A percentile compares a stretch with the other conserved stretches of the same genome.
Evolutionary conservation across 179 eudicot species (phyloP).

Genomic region (Spergularia azorica): DNA sequence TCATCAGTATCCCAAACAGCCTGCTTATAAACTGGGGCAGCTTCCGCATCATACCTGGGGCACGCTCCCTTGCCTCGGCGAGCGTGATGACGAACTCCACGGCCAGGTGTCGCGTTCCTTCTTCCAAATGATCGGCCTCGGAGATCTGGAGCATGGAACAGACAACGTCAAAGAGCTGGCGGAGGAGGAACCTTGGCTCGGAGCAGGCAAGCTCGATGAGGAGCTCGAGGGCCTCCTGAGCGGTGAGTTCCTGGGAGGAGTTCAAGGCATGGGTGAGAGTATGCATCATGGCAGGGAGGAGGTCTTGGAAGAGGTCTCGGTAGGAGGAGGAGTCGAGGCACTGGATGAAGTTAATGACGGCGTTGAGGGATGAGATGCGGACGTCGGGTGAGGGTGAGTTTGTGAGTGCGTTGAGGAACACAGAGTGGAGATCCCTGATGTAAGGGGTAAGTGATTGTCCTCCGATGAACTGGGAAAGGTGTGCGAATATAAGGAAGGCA

Average conservation of each 20-base stretch:
- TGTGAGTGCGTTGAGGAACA: slow-evolving; percentile 57
- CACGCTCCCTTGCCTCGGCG: slow-evolving; percentile 91
- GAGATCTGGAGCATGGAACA: slow-evolving; percentile 94
- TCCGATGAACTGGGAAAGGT: slow-evolving; percentile 75
- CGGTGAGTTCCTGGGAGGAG: slow-evolving; percentile 74
- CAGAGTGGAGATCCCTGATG: slow-evolving; percentile 61
- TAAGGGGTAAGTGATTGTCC: slow-evolving; percentile 47
- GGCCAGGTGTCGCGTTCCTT: slow-evolving; percentile 84
- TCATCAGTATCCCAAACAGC: slow-evolving; percentile 73
- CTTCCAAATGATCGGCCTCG: slow-evolving; percentile 80
- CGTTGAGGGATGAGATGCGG: slow-evolving; percentile 2
- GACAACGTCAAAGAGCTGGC: slow-evolving; percentile 87
- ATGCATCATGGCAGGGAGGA: slow-evolving; percentile 83
- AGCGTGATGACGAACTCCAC: slow-evolving; percentile 86
- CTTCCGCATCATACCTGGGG: slow-evolving; percentile 99
- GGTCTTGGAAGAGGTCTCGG: slow-evolving; percentile 83
- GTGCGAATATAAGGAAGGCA: slow-evolving; percentile 77
- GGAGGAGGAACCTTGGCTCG: slow-evolving; percentile 82
- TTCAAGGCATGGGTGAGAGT: slow-evolving; percentile 85
- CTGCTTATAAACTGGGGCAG: slow-evolving; percentile 87
- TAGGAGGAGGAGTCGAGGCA: slow-evolving; percentile 56
- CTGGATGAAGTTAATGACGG: slow-evolving; percentile 78
- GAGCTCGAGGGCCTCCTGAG: slow-evolving; percentile 93
- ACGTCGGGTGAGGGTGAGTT: slow-evolving; percentile 57
- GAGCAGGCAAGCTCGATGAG: slow-evolving; percentile 88